phyloP scores from a whole-genome alignment of 768 basidiomycete species.

The Mrakia frigida region DNA sequence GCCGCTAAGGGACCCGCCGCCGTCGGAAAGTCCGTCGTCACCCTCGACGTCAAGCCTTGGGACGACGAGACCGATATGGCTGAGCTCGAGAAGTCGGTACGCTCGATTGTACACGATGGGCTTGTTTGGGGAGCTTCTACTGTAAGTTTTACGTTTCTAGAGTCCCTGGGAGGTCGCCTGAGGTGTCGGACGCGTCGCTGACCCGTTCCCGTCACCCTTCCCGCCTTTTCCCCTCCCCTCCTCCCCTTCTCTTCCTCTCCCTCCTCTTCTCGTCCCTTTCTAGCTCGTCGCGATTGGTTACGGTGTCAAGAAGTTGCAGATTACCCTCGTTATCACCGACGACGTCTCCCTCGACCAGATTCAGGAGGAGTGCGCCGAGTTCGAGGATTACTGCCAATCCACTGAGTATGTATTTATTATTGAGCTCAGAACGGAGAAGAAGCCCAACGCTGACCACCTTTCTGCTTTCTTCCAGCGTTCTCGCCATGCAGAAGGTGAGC shows the following conservation, averaged over 20 bases:
- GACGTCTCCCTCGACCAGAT: slow-evolving; percentile 62
- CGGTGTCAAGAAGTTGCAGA: slow-evolving; percentile 85
- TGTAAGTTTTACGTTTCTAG: slow-evolving; percentile 45
- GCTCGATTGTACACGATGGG: slow-evolving; percentile 80
- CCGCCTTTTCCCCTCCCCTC: neutral
- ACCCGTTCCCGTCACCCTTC: no score
- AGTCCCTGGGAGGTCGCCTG: no score
- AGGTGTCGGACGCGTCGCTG: neutral
- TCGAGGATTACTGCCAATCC: slow-evolving; percentile 56
- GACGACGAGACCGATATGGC: slow-evolving; percentile 72
- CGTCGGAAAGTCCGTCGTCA: slow-evolving; percentile 80
- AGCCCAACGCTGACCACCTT: neutral
- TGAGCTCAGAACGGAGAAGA: neutral
- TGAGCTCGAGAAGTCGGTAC: slow-evolving; percentile 72
- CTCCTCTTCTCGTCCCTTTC: no score
- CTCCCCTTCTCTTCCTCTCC: no score
- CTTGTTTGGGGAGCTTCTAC: slow-evolving; percentile 94
- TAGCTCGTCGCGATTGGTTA: slow-evolving; percentile 75
- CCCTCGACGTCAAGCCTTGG: slow-evolving; percentile 87
- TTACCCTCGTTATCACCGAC: slow-evolving; percentile 53
- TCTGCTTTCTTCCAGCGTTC: neutral
- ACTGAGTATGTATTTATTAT: neutral
- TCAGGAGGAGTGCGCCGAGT: slow-evolving; percentile 77
- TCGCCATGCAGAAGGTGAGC: slow-evolving; percentile 1
- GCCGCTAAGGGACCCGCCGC: slow-evolving; percentile 47